phyloP scores from a whole-genome alignment of 2,329 filamentous ascomycete species.

The Trichoderma hamatum region DNA sequence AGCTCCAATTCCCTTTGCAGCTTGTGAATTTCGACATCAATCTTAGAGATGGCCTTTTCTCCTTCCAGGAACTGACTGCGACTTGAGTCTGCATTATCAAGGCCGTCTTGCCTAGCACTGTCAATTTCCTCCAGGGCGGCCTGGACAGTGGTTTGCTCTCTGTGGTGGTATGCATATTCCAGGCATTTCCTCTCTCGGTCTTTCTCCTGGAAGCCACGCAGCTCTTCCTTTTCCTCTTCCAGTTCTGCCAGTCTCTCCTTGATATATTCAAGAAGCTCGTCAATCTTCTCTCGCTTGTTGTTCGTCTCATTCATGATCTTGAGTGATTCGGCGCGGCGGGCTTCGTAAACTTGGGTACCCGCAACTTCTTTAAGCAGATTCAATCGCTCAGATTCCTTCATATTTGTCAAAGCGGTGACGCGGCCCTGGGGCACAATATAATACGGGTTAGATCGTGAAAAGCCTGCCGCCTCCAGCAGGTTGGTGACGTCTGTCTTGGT shows the following conservation, averaged over 20 bases:
- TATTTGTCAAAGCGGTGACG: conserved; percentile 94
- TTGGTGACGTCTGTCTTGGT: conserved; percentile 95
- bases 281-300: conserved; percentile 92
- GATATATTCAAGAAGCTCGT: conserved; percentile 88
- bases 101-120: conserved; percentile 75
- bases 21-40: conserved; percentile 79
- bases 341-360: conserved; percentile 95
- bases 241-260: conserved; percentile 85
- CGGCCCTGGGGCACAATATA: conserved; percentile 98
- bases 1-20: conserved; percentile 83
- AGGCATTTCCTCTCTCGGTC: conserved; percentile 89
- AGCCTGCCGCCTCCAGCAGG: conserved; percentile 91
- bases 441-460: conserved; percentile 96
- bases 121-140: conserved; percentile 82
- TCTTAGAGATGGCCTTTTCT: conserved; percentile 74
- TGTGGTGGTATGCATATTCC: conserved; percentile 91
- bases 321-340: conserved; percentile 83
- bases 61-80: conserved; percentile 74
- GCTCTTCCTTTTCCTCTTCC: conserved; percentile 95
- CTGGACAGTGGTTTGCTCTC: conserved; percentile 80
- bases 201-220: conserved; percentile 91
- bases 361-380: conserved; percentile 96
- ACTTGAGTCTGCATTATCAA: conserved; percentile 82
- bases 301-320: conserved; percentile 98
- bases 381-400: conserved; percentile 93